A percentile compares a stretch with the other conserved stretches of the same genome.
Evolutionary conservation across 352 stramenopile genomes (phyloP).

Genomic region (Globisporangium okanoganense): DNA sequence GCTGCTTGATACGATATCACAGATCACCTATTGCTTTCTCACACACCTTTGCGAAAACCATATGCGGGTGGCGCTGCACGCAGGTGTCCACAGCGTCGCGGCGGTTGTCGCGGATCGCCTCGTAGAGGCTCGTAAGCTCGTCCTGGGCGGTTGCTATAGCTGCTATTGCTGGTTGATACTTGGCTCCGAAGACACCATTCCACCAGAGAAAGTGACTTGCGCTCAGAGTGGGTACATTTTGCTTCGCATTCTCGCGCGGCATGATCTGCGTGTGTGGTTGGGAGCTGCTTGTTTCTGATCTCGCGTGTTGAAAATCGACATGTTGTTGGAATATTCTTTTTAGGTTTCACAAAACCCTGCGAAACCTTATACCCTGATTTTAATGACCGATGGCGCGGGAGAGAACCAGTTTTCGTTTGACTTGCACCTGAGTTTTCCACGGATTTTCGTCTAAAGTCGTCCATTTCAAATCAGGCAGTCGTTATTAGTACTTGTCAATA

Average conservation of each 20-base stretch:
- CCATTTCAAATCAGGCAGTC: not conserved
- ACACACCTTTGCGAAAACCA: slow-evolving; percentile 38
- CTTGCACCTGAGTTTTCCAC: not conserved
- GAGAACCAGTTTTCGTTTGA: slow-evolving; percentile 1
- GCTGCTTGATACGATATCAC: slow-evolving; percentile 1
- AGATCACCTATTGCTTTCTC: not conserved
- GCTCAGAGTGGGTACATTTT: slow-evolving; percentile 12
- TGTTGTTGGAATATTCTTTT: not conserved
- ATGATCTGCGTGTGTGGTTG: not conserved
- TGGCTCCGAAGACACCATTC: slow-evolving; percentile 18
- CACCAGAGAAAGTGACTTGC: slow-evolving; percentile 20
- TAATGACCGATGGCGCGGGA: not conserved
- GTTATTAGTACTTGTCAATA: not conserved
- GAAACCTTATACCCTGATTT: not conserved
- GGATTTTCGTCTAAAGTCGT: not conserved
- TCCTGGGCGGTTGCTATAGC: not conserved
- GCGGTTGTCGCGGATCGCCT: slow-evolving; percentile 36
- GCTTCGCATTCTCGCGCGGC: not conserved
- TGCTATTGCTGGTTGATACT: not conserved
- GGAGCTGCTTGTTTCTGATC: not conserved
- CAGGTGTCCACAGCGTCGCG: slow-evolving; percentile 22
- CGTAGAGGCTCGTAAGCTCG: slow-evolving; percentile 18
- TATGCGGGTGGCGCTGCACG: slow-evolving; percentile 24
- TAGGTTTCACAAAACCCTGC: not conserved
- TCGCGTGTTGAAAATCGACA: no score